Percentiles rank a stretch among this genome's conserved stretches.
These are phyloP conservation scores for Talaromyces sp. DNA, from an alignment of 2,329 filamentous ascomycete species.

Conservation along the genomic window DNA sequence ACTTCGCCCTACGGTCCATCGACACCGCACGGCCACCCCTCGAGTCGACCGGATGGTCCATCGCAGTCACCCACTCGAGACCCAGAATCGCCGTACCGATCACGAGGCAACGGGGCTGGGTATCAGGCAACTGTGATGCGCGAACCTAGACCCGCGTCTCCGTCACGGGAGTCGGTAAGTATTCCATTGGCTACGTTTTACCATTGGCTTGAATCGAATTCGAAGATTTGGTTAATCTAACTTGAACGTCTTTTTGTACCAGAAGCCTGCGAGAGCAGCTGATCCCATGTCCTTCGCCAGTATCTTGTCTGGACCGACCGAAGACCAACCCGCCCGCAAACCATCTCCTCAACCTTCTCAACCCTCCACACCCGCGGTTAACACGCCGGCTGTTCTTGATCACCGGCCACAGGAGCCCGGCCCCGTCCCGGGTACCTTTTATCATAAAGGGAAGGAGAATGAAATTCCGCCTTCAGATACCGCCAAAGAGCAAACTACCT, in stretches of 20 bases:
- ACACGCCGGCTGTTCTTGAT: slow-evolving; percentile 16
- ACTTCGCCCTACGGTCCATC: slow-evolving; percentile 42
- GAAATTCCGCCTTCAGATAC: slow-evolving; percentile 25
- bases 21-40: slow-evolving; percentile 46
- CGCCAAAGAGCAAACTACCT: slow-evolving; percentile 5
- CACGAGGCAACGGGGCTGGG: slow-evolving; percentile 33
- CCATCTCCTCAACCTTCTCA: slow-evolving; percentile 47
- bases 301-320: slow-evolving; percentile 80
- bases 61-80: slow-evolving; percentile 48
- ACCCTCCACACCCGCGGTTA: slow-evolving; percentile 16
- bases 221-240: slow-evolving; percentile 17
- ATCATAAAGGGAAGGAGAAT: slow-evolving; percentile 35
- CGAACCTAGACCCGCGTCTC: slow-evolving; percentile 36
- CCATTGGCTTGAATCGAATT: background rate
- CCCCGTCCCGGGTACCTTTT: slow-evolving; percentile 27
- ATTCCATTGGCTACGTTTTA: background rate
- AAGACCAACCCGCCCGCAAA: slow-evolving; percentile 56
- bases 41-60: slow-evolving; percentile 38
- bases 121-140: slow-evolving; percentile 38
- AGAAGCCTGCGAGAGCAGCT: slow-evolving; percentile 73
- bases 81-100: slow-evolving; percentile 37
- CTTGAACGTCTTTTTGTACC: background rate
- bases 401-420: slow-evolving; percentile 25
- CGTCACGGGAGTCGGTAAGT: slow-evolving; percentile 47
- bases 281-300: slow-evolving; percentile 97